A percentile compares a stretch with the other conserved stretches of the same genome.
Conservation (phyloP, 1,139 yeast species). For the Yamadazyma oceani region DNA sequence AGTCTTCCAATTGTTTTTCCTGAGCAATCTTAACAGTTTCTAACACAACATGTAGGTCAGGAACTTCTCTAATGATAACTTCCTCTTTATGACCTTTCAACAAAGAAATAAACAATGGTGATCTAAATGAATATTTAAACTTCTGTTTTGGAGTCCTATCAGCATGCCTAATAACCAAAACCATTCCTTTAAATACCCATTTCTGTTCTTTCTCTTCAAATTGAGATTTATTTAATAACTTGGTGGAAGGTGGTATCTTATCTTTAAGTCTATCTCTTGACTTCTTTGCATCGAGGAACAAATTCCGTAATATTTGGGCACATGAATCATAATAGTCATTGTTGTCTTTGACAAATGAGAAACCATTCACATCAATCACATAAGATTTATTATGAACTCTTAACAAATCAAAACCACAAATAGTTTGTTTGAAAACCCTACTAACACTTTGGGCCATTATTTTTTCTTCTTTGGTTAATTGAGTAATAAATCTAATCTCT, state of each 20-base stretch:
- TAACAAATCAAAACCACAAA: slow-evolving; percentile 94
- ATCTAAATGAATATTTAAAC: slow-evolving; percentile 90
- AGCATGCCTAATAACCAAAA: slow-evolving; percentile 91
- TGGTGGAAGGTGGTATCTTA: slow-evolving; percentile 39
- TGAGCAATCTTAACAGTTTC: slow-evolving; percentile 84
- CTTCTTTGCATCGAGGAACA: slow-evolving; percentile 63
- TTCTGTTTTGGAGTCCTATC: slow-evolving; percentile 99
- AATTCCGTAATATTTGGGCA: slow-evolving; percentile 71
- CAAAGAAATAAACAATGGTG: slow-evolving; percentile 81
- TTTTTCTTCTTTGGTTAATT: slow-evolving; percentile 71
- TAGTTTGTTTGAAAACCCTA: slow-evolving; percentile 82
- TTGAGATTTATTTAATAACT: slow-evolving; percentile 38
- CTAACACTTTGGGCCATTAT: slow-evolving; percentile 79
- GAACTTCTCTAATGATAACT: slow-evolving; percentile 87
- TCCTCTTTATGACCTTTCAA: slow-evolving; percentile 95
- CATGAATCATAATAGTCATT: slow-evolving; percentile 81
- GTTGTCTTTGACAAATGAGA: slow-evolving; percentile 95
- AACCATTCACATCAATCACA: slow-evolving; percentile 98
- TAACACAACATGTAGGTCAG: slow-evolving; percentile 81
- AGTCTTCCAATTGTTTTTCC: slow-evolving; percentile 76
- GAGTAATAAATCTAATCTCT: slow-evolving; percentile 88
- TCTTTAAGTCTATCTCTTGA: slow-evolving; percentile 42
- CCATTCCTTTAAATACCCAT: slow-evolving; percentile 95
- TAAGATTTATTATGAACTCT: slow-evolving; percentile 86
- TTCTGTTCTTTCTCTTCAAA: slow-evolving; percentile 85